A percentile compares a stretch with the other conserved stretches of the same genome.
These are phyloP conservation scores for Avena eriantha DNA, from an alignment of 176 grass and related monocot genomes.

Conservation along the genomic window DNA sequence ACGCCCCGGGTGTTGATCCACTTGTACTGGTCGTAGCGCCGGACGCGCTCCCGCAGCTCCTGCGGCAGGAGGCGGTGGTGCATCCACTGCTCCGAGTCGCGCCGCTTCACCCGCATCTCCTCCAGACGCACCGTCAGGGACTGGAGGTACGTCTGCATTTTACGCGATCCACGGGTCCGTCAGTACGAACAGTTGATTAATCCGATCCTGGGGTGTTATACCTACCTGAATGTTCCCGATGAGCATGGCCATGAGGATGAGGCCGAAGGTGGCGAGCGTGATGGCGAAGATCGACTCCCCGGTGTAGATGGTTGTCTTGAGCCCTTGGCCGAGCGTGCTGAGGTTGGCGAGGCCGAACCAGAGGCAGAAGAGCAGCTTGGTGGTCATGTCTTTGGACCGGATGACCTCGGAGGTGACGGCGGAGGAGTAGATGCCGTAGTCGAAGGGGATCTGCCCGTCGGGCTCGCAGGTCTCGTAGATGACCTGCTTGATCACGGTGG, in stretches of 20 bases:
- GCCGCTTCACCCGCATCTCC: slow-evolving; percentile 76
- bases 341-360: slow-evolving; percentile 95
- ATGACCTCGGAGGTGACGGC: slow-evolving; percentile 65
- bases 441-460: slow-evolving; percentile 55
- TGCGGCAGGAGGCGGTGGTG: slow-evolving; percentile 67
- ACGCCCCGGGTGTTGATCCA: slow-evolving; percentile 79
- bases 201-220: no score
- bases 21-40: slow-evolving; percentile 84
- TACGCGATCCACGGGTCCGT: neutral
- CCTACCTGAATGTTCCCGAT: slow-evolving; percentile 75
- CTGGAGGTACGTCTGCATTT: slow-evolving; percentile 66
- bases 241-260: slow-evolving; percentile 83
- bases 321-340: slow-evolving; percentile 76
- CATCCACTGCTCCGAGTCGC: slow-evolving; percentile 91
- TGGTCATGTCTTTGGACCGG: slow-evolving; percentile 49
- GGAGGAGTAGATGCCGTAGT: slow-evolving; percentile 82
- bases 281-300: slow-evolving; percentile 81
- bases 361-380: slow-evolving; percentile 86
- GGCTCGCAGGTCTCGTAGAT: slow-evolving; percentile 62
- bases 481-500: slow-evolving; percentile 51
- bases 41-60: slow-evolving; percentile 70
- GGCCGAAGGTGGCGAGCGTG: slow-evolving; percentile 65
- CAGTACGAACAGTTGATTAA: neutral
- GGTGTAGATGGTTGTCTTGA: slow-evolving; percentile 62
- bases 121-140: slow-evolving; percentile 67